These are phyloP conservation scores for Pyrenochaeta sp. DNA, from an alignment of 2,329 filamentous ascomycete species.

Conservation along the genomic window DNA sequence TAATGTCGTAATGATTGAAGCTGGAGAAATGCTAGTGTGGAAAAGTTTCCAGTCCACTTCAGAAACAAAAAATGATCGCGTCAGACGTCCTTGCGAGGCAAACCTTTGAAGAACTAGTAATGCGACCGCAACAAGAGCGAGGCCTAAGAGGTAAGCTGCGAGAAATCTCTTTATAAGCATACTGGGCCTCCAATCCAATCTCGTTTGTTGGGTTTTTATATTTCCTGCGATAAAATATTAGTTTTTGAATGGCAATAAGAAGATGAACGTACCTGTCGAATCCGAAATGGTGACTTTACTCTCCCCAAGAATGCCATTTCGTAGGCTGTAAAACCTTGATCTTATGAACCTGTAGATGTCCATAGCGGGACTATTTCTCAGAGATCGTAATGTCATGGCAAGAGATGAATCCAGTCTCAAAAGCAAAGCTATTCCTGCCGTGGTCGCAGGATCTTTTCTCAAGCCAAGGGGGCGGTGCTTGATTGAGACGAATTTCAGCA, in stretches of 20 bases:
- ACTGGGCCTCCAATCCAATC: constrained; percentile 6
- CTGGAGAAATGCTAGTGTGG: constrained; percentile 18
- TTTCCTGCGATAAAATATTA: too few relatives aligned
- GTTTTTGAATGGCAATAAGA: background rate
- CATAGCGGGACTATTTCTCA: constrained; percentile 4
- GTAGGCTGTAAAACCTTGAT: constrained; percentile 1
- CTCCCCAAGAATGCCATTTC: background rate
- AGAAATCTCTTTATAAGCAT: constrained; percentile 12
- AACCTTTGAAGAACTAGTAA: constrained; percentile 12
- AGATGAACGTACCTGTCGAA: background rate
- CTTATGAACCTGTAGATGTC: constrained; percentile 1
- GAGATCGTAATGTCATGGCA: background rate
- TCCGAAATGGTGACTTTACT: background rate
- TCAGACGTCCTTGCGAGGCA: constrained; percentile 8
- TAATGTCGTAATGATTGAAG: constrained; percentile 24
- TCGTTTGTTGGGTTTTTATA: too few relatives aligned
- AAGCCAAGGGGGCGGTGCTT: constrained; percentile 14
- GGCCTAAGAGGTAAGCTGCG: background rate
- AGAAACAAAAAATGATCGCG: constrained; percentile 18
- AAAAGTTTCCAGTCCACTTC: constrained; percentile 8
- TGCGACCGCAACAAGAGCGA: constrained; percentile 7
- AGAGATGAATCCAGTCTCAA: background rate
- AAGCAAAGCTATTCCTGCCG: constrained; percentile 9
- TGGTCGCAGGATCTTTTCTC: constrained; percentile 13
- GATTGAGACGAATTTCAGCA: constrained; percentile 8